Conservation (phyloP, 2,329 filamentous ascomycete species). For the Trichoderma sp. region DNA sequence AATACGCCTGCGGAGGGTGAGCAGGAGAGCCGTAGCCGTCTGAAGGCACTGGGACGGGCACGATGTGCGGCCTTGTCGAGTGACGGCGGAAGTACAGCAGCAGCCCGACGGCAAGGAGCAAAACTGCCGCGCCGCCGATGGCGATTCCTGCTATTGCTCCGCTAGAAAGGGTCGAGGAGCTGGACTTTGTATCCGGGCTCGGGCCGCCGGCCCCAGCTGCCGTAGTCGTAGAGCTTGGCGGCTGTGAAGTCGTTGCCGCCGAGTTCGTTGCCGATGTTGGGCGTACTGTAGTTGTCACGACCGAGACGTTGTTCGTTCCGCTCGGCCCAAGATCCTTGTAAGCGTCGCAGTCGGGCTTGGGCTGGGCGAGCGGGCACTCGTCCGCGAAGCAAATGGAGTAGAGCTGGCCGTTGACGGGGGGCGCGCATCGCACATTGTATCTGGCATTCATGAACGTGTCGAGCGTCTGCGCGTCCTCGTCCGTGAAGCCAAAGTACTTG, state of each 20-base stretch:
- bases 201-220: not conserved
- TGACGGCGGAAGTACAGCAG: conserved; percentile 22
- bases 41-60: conserved; percentile 11
- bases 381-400: conserved; percentile 29
- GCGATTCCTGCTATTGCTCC: conserved; percentile 28
- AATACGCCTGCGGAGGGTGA: conserved; percentile 6
- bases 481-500: conserved; percentile 30
- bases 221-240: not conserved
- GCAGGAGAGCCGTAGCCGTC: conserved; percentile 8
- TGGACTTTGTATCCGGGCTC: not conserved
- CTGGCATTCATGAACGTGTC: conserved; percentile 26
- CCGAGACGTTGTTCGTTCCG: conserved; percentile 19
- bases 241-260: not conserved
- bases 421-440: conserved; percentile 31
- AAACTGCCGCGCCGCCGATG: conserved; percentile 26
- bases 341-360: conserved; percentile 27
- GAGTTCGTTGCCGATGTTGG: not conserved
- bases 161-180: conserved; percentile 6
- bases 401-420: conserved; percentile 25
- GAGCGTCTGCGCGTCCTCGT: conserved; percentile 26
- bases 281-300: conserved; percentile 12
- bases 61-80: not conserved
- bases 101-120: conserved; percentile 23
- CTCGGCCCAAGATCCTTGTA: conserved; percentile 27
- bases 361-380: conserved; percentile 29